Base-by-base conservation (phyloP, 768 basidiomycete species). In the Galerina sulciceps region DNA sequence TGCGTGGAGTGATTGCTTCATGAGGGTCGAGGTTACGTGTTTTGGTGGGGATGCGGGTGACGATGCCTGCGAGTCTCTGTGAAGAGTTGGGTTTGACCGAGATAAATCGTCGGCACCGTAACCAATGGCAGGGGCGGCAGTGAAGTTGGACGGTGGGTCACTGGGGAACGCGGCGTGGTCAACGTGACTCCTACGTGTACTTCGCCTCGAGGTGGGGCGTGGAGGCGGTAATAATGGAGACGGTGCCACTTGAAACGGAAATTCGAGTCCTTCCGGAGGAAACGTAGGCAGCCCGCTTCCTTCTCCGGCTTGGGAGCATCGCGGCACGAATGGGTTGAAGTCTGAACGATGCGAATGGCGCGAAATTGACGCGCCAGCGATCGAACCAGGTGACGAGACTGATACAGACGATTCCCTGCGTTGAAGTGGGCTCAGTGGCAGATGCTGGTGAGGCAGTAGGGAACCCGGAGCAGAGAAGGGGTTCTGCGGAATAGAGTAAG, bases 1-100 rank as follows among this genome's bases (percentile, higher is more conserved):
- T 5, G 91, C 91, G 52, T 89, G 85, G 0, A 93, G 74, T 18
- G 85, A 86, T 70, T 92, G 90, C 59, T 82, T 82, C 75, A 90
- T 90, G n/a, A 90, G 73, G 0, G 81, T 79, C 10, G 85, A 88
- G 18, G 85, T 85, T 23, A 84, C 72, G 53, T 90, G 87, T 44
- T 53, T 42, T 14, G 26, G 58, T 17, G 17, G 68, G 51, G 38
- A 64, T 55, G 1, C 65, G 53, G 22, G 53, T 11, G 17, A 13
- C 0, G 47, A 34, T 10, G 14, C 13, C 38, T 64, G 65, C 10
- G 70, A 66, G 13, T 60, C 13, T 6, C 66, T 64, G 61, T 1
- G 31, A 20, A 40, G 53, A 48, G 49, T 53, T 41, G 20, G 48
- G 67, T 54, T 26, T 26, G 26, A 6, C 4, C 6, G 26, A 6